Percentiles rank a stretch among this genome's conserved stretches.
Evolutionary conservation across 192 early-diverging fungal genomes (phyloP).

Genomic region (Coemansia sp.): DNA sequence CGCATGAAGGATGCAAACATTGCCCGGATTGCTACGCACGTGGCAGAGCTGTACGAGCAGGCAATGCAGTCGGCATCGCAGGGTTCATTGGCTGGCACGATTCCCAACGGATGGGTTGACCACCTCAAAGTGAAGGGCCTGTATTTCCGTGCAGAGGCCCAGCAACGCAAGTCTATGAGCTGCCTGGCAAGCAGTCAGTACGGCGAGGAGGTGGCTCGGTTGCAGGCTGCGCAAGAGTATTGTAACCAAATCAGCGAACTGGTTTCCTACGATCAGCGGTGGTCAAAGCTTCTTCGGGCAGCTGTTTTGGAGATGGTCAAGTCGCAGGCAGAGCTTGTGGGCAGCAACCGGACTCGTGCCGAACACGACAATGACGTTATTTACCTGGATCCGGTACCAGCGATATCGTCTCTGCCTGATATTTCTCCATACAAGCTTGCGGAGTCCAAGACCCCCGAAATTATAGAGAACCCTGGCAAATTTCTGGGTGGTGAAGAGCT

Average conservation of each 20-base stretch:
- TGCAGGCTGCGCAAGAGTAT: slow-evolving; percentile 50
- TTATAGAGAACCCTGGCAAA: slow-evolving; percentile 65
- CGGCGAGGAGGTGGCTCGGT: slow-evolving; percentile 82
- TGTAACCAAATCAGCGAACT: slow-evolving; percentile 39
- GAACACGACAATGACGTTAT: slow-evolving; percentile 93
- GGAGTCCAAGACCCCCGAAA: slow-evolving; percentile 59
- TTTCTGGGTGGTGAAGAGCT: slow-evolving; percentile 69
- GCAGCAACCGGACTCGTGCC: slow-evolving; percentile 59
- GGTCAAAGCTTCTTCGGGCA: slow-evolving; percentile 32
- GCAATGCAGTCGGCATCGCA: slow-evolving; percentile 68
- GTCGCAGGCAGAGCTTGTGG: slow-evolving; percentile 54
- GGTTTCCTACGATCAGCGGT: slow-evolving; percentile 38
- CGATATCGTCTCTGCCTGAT: slow-evolving; percentile 55
- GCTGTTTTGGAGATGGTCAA: slow-evolving; percentile 31
- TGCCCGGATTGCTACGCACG: slow-evolving; percentile 73
- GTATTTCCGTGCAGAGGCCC: slow-evolving; percentile 76
- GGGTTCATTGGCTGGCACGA: slow-evolving; percentile 54
- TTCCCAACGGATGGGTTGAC: slow-evolving; percentile 63
- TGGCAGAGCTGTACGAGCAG: slow-evolving; percentile 69
- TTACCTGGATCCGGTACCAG: slow-evolving; percentile 78
- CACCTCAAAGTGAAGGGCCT: slow-evolving; percentile 74
- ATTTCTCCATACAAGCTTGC: slow-evolving; percentile 76
- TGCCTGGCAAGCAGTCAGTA: slow-evolving; percentile 72
- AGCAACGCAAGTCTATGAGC: slow-evolving; percentile 75
- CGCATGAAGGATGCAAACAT: slow-evolving; percentile 78